Conservation (phyloP, 441 rosid species). For the Viola pubescens region DNA sequence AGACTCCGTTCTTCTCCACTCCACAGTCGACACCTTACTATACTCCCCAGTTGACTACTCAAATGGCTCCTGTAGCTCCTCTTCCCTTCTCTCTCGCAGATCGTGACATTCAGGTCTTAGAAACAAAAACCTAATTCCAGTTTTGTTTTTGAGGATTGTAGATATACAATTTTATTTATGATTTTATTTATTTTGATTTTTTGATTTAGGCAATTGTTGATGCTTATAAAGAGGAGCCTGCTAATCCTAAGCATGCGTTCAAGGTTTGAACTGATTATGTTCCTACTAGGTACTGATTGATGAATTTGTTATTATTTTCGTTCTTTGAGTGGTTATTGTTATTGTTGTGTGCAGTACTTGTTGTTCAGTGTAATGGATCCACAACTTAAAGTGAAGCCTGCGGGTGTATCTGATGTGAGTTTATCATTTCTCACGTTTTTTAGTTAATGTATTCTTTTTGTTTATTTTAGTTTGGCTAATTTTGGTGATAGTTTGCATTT, state of each 20-base stretch:
- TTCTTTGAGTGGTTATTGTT: slow-evolving; percentile 1
- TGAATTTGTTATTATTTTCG: slow-evolving; percentile 7
- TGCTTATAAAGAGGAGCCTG: slow-evolving; percentile 70
- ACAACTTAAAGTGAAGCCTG: slow-evolving; percentile 69
- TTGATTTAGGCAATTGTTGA: slow-evolving; percentile 58
- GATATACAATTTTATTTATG: background rate
- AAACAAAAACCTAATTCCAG: too few relatives aligned
- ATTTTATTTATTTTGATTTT: background rate
- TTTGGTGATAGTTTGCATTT: slow-evolving; percentile 34
- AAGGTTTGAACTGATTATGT: slow-evolving; percentile 34
- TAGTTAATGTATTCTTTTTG: background rate
- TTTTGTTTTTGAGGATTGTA: too few relatives aligned
- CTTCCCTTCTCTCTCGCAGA: slow-evolving; percentile 88
- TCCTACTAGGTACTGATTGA: background rate
- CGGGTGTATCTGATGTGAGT: slow-evolving; percentile 94
- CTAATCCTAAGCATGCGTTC: slow-evolving; percentile 62
- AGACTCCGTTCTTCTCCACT: slow-evolving; percentile 35
- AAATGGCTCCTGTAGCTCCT: slow-evolving; percentile 94
- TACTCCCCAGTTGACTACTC: slow-evolving; percentile 76
- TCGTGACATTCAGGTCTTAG: slow-evolving; percentile 72
- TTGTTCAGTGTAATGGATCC: slow-evolving; percentile 88
- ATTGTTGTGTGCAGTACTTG: slow-evolving; percentile 50
- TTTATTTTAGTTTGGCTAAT: slow-evolving; percentile 20
- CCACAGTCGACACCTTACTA: slow-evolving; percentile 41
- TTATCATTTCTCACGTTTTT: slow-evolving; percentile 10